Evolutionary conservation across 352 stramenopile genomes (phyloP), one percentile per base, ranked within the genome.

Genomic region (Phytophthora pistaciae): DNA sequence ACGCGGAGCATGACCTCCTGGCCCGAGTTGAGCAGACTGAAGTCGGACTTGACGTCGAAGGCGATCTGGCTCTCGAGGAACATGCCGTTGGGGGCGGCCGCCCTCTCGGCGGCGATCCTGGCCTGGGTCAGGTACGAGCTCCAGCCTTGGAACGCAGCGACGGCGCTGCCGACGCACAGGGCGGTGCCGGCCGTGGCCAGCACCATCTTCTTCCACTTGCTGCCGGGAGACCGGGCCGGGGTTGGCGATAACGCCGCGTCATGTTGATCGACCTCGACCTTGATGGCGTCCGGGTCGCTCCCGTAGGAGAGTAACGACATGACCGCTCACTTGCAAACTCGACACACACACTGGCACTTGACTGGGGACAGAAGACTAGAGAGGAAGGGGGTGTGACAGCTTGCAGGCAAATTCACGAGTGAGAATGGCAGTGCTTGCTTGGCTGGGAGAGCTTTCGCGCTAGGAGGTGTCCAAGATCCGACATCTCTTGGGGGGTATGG

Each of bases 261-360:
- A 11, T 11, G 9, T 13, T 60, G 36, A 7, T 42, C 36, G 53
- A 64, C 44, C 21, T 69, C 36, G 53, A 64, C 44, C 21, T 69
- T 73, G 60, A 67, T 36, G 23, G 14, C 21, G 48, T 58, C 40
- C 25, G 66, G 52, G 31, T 68, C 59, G 46, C 52, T 68, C 66
- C 66, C 52, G 44, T 73, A 68, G 20, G 65, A 62, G 66, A 68
- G 64, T 44, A 66, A 71, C 29, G 65, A 72, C 65, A 72, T 72
- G 65, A 60, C 23, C 14, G 38, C 13, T 71, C 27, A 60, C 64
- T 66, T 42, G 48, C 46, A 66, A 56, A 60, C 64, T 70, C 40
- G 36, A 55, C 29, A 33, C 42, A 60, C 29, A 21, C 36, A 42
- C 36, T 11, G 40, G 56, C 38, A 63, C 64, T 66, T 29, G 63